A percentile compares a stretch with the other conserved stretches of the same genome.
phyloP scores from a whole-genome alignment of 257 asterid genomes.

The Misopates orontium region DNA sequence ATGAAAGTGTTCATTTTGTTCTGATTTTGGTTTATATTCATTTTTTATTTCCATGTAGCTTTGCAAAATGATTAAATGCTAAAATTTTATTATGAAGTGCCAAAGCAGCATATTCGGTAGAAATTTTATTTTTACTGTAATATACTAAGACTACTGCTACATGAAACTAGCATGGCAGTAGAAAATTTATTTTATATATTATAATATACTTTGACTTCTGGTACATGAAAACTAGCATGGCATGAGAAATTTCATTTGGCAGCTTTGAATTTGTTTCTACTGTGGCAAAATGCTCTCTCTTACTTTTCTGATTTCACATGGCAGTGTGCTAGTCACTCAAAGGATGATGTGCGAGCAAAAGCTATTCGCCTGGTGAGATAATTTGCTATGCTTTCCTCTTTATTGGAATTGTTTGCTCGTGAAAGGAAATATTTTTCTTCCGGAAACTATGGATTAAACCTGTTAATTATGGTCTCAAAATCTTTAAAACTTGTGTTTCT shows the following conservation, averaged over 20 bases:
- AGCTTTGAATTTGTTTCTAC: conserved; percentile 22
- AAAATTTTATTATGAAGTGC: neutral
- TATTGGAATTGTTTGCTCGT: neutral
- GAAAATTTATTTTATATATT: no score
- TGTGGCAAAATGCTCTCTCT: conserved; percentile 19
- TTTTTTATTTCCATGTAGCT: conserved; percentile 11
- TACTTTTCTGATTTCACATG: conserved; percentile 34
- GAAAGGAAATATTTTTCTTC: neutral
- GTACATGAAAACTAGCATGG: conserved; percentile 19
- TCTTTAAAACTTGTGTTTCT: conserved; percentile 26
- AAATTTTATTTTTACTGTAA: no score
- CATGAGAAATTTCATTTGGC: conserved; percentile 12
- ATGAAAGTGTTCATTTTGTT: neutral
- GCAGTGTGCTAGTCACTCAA: conserved; percentile 90
- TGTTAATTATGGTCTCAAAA: conserved; percentile 24
- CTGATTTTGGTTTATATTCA: neutral
- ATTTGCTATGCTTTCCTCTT: conserved; percentile 26
- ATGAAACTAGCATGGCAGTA: no score
- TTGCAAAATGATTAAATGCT: neutral
- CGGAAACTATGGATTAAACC: conserved; percentile 6
- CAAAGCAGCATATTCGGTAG: neutral
- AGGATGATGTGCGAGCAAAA: conserved; percentile 88
- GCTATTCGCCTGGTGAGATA: conserved; percentile 87
- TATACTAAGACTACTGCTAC: no score
- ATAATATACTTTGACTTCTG: neutral